Evolutionary conservation across 2,329 filamentous ascomycete genomes (phyloP).

Genomic region (Ceratocystiopsis sp.): DNA sequence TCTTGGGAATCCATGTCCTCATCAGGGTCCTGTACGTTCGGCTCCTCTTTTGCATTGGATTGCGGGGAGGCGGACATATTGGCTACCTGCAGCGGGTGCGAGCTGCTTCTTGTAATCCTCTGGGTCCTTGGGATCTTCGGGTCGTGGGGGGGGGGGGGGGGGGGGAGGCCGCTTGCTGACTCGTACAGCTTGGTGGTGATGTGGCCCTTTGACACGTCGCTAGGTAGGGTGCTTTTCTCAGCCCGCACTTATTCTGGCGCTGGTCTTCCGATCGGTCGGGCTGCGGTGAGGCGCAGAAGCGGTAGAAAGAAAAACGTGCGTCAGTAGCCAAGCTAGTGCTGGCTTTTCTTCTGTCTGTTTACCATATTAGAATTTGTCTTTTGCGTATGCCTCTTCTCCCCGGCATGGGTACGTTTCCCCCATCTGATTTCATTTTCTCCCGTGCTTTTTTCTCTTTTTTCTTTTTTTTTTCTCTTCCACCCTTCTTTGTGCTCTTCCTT

Average conservation of each 20-base stretch:
- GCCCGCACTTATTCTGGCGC: too few species aligned
- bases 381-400: too few species aligned
- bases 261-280: conserved; percentile 13
- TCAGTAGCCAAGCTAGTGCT: conserved; percentile 8
- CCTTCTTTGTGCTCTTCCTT: too few species aligned
- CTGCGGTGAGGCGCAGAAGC: conserved; percentile 33
- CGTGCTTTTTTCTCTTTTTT: too few species aligned
- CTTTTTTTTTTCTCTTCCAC: too few species aligned
- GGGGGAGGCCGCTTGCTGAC: conserved; percentile 25
- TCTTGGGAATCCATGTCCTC: conserved; percentile 75
- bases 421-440: too few species aligned
- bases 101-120: conserved; percentile 40
- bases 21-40: conserved; percentile 80
- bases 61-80: conserved; percentile 80
- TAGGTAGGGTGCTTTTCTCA: conserved; percentile 17
- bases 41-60: conserved; percentile 90
- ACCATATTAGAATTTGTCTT: too few species aligned
- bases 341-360: too few species aligned
- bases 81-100: conserved; percentile 51
- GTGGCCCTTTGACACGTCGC: conserved; percentile 45
- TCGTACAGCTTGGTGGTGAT: conserved; percentile 40
- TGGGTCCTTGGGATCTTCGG: conserved; percentile 15
- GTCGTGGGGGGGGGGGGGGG: too few species aligned
- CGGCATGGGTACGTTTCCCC: too few species aligned
- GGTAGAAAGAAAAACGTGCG: conserved; percentile 18